These are phyloP conservation scores for Blepharisma japonicum DNA, from an alignment of 73 alveolate species.

Conservation along the genomic window DNA sequence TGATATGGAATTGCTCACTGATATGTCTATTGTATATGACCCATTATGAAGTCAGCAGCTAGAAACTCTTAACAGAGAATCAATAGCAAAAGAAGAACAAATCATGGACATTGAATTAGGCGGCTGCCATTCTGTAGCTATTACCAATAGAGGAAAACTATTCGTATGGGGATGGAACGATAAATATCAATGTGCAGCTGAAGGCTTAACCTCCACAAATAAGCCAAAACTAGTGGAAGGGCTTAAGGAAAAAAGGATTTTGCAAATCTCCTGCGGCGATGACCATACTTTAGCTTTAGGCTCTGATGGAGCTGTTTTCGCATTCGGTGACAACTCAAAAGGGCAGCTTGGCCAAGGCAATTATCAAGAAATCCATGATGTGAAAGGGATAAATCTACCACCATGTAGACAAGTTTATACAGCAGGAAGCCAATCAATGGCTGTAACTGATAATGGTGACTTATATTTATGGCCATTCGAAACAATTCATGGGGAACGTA, in stretches of 20 bases:
- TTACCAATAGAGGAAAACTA: conserved; percentile 81
- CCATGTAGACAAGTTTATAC: conserved; percentile 66
- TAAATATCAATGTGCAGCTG: conserved; percentile 14
- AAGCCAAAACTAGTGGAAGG: background rate
- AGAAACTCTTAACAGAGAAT: conserved; percentile 12
- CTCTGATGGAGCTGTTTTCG: conserved; percentile 62
- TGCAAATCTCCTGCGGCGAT: conserved; percentile 74
- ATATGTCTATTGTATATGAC: conserved; percentile 3
- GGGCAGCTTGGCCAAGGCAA: conserved; percentile 94
- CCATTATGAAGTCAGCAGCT: conserved; percentile 1
- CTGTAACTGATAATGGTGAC: conserved; percentile 72
- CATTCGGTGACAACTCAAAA: conserved; percentile 80
- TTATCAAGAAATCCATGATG: conserved; percentile 49
- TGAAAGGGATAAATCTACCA: conserved; percentile 33
- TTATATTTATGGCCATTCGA: conserved; percentile 91
- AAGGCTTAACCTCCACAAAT: background rate
- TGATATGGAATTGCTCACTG: conserved; percentile 5
- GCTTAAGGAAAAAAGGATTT: conserved; percentile 25
- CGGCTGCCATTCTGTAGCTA: conserved; percentile 78
- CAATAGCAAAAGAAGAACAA: conserved; percentile 57
- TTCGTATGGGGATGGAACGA: conserved; percentile 89
- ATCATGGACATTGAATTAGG: conserved; percentile 79
- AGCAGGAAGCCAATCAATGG: conserved; percentile 73
- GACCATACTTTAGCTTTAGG: conserved; percentile 78
- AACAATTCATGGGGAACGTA: conserved; percentile 64